Conservation (phyloP, 768 basidiomycete species). For the Termitomyces sp. region DNA sequence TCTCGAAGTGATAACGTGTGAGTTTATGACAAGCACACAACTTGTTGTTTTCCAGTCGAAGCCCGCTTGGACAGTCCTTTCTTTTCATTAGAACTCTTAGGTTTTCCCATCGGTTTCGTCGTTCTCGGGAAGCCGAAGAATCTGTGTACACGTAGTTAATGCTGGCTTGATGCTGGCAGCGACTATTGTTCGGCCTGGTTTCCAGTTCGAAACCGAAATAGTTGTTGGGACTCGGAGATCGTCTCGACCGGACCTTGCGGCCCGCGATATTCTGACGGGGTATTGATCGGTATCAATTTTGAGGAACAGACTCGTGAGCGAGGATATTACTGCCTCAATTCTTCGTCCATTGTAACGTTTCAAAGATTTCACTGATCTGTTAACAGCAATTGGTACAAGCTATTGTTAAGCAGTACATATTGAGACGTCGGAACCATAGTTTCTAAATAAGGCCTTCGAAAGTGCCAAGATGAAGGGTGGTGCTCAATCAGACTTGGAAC, state of each 20-base stretch:
- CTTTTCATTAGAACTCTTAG: conserved; percentile 5
- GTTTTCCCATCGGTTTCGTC: conserved; percentile 2
- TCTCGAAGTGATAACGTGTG: neutral
- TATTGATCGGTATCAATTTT: too few relatives aligned
- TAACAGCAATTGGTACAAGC: too few relatives aligned
- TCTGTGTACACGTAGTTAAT: neutral
- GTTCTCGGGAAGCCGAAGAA: neutral
- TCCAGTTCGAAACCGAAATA: too few relatives aligned
- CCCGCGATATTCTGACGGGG: too few relatives aligned
- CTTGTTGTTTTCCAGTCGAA: conserved; percentile 1
- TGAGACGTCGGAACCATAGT: too few relatives aligned
- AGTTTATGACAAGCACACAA: neutral
- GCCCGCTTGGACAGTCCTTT: conserved; percentile 2
- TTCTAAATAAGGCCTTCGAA: too few relatives aligned
- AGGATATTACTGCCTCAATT: too few relatives aligned
- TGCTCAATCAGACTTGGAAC: too few relatives aligned
- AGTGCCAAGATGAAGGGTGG: too few relatives aligned
- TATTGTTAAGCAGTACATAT: too few relatives aligned
- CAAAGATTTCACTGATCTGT: too few relatives aligned
- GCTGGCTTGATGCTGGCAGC: neutral
- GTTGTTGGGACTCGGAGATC: neutral
- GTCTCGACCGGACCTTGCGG: neutral
- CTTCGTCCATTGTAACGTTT: neutral
- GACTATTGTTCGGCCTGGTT: neutral
- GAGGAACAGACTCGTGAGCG: neutral